Evolutionary conservation across 805 yeast species (phyloP).

Genomic region (Ogataea ramenticola): DNA sequence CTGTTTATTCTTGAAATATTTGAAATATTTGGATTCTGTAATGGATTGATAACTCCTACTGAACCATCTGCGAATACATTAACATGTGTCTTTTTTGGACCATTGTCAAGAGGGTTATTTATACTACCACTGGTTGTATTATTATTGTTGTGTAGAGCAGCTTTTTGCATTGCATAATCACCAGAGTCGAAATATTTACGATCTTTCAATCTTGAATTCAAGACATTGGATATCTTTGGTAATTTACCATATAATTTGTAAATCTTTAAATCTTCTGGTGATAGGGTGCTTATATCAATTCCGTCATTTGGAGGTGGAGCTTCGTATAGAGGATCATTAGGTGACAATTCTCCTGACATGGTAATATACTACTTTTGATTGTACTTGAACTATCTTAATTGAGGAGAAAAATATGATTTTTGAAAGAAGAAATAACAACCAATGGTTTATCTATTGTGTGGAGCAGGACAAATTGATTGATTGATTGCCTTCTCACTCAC

Average conservation of each 20-base stretch:
- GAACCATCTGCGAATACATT: neutral
- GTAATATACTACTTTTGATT: no score
- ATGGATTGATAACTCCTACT: slow-evolving; percentile 22
- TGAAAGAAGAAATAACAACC: no score
- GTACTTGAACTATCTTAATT: no score
- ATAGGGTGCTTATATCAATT: slow-evolving; percentile 48
- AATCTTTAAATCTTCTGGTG: slow-evolving; percentile 75
- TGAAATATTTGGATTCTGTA: slow-evolving; percentile 49
- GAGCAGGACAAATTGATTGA: no score
- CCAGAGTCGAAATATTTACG: slow-evolving; percentile 92
- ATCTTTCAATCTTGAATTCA: slow-evolving; percentile 72
- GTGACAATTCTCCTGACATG: slow-evolving; percentile 7
- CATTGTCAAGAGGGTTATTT: slow-evolving; percentile 12
- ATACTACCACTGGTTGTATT: slow-evolving; percentile 1
- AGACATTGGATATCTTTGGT: slow-evolving; percentile 72
- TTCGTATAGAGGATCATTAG: slow-evolving; percentile 45
- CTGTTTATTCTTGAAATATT: slow-evolving; percentile 54
- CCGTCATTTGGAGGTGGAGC: slow-evolving; percentile 21
- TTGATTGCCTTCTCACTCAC: no score
- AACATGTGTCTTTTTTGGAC: slow-evolving; percentile 6
- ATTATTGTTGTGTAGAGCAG: slow-evolving; percentile 33
- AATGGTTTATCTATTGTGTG: no score
- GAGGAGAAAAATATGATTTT: no score
- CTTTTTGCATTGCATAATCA: slow-evolving; percentile 81
- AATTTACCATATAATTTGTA: slow-evolving; percentile 79